Evolutionary conservation across 202 grass and related monocot genomes (phyloP), one percentile per base, ranked within the genome.

Genomic region (Panicum virgatum): DNA sequence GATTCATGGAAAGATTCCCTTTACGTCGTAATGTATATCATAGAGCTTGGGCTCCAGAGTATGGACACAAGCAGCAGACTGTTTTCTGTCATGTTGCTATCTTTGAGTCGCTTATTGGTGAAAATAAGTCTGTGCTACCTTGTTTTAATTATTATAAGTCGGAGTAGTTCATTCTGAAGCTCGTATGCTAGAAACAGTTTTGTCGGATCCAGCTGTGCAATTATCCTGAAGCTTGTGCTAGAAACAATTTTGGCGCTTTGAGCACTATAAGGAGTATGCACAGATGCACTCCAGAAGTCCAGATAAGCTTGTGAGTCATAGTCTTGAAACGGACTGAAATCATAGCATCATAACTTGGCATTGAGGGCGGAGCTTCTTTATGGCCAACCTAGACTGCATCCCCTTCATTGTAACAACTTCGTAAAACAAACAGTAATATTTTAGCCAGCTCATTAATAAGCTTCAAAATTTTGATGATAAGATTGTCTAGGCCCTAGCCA

Each of bases 91-190:
- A 77, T 44, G 8, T 86, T 46, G 63, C 72, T 76, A 27, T 52
- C 39, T 82, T 67, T 73, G 45, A 58, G 52, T 22, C 43, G 9
- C 53, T 62, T 77, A 73, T 72, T 66, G 16, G 47, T 79, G 50
- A 83, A 69, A 73, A 13, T 66, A 73, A 40, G 39, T 83, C 59
- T 50, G 16, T 82, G 48, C 32, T 47, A 46, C 19, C 63, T 61
- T 60, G 53, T 61, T 60, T 61, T 11, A 57, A 30, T 22, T 57
- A 14, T 23, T 80, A n/a, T n/a, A 59, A 29, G 44, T 27, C 47
- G 16, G 5, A 57, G 23, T 80, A 45, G 42, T 54, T 65, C 27
- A 9, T 68, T 46, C 48, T 76, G 8, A 66, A 66, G 37, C 26
- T 44, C 1, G 3, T 76, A 45, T 75, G 12, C 34, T 66, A 50